phyloP scores from a whole-genome alignment of 2,329 filamentous ascomycete genomes.

The Amphichorda felina region DNA sequence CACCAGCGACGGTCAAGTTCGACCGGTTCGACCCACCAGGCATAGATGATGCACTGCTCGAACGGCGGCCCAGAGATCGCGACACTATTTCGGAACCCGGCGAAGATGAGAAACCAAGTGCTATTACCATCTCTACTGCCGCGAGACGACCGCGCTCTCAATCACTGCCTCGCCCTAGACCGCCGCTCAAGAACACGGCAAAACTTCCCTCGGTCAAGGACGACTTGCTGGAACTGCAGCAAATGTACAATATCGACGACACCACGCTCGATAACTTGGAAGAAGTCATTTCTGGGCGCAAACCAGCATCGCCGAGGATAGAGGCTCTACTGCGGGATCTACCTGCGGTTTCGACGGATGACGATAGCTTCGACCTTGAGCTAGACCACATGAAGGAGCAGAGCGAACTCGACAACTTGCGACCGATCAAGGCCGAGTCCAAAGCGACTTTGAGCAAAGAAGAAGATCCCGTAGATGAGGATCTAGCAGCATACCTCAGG shows the following conservation, averaged over 20 bases:
- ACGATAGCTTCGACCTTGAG: constrained; percentile 10
- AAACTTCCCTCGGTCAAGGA: constrained; percentile 41
- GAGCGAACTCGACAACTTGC: neutral
- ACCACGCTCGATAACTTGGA: constrained; percentile 48
- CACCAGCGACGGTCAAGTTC: constrained; percentile 25
- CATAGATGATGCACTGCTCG: neutral
- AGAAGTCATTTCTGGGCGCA: constrained; percentile 30
- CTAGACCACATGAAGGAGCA: constrained; percentile 9
- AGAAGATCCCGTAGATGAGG: constrained; percentile 20
- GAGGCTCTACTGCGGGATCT: constrained; percentile 13
- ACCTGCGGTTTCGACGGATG: constrained; percentile 7
- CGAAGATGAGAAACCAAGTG: constrained; percentile 2
- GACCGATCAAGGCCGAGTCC: neutral
- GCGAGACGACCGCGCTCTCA: constrained; percentile 16
- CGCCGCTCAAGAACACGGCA: constrained; percentile 39
- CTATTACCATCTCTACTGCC: constrained; percentile 9
- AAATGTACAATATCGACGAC: constrained; percentile 42
- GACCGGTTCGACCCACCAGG: neutral
- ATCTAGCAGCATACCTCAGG: constrained; percentile 31
- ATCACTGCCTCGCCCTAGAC: constrained; percentile 30
- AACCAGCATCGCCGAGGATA: constrained; percentile 12
- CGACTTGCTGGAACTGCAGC: constrained; percentile 41
- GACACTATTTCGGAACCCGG: constrained; percentile 16
- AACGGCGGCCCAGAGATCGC: constrained; percentile 9
- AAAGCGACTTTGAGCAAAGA: constrained; percentile 4